Percentiles rank a stretch among this genome's conserved stretches.
phyloP scores from a whole-genome alignment of 2,329 filamentous ascomycete species.

The Decorospora gaudefroyi region DNA sequence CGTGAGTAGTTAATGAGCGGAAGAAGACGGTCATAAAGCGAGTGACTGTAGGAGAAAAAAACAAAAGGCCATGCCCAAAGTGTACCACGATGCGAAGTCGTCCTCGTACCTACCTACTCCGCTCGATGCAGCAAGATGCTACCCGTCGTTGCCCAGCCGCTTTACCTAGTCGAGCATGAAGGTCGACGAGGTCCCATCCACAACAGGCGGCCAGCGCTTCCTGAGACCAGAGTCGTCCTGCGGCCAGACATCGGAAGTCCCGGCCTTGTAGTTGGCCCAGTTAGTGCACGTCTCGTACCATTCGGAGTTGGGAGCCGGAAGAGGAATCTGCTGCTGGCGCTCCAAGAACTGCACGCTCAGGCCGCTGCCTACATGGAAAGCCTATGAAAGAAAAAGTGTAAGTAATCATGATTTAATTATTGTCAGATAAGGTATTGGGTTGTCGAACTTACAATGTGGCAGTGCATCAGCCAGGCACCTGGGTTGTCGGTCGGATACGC shows the following conservation, averaged over 20 bases:
- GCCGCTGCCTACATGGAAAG: conserved; percentile 39
- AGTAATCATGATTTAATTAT: too few relatives aligned
- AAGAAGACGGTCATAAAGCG: conserved; percentile 15
- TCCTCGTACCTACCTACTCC: too few relatives aligned
- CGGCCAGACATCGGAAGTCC: conserved; percentile 32
- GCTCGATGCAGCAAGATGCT: too few relatives aligned
- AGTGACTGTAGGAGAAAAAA: too few relatives aligned
- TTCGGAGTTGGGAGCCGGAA: conserved; percentile 28
- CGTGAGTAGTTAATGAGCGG: conserved; percentile 12
- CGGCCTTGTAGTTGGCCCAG: conserved; percentile 24
- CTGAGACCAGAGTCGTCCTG: conserved; percentile 51
- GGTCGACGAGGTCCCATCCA: neutral
- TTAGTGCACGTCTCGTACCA: conserved; percentile 38
- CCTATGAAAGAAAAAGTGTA: too few relatives aligned
- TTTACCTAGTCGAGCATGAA: too few relatives aligned
- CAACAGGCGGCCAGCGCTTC: conserved; percentile 35
- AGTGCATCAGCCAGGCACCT: conserved; percentile 48
- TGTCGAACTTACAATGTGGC: conserved; percentile 31
- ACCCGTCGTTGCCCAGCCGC: too few relatives aligned
- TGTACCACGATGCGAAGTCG: too few relatives aligned
- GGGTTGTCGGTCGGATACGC: conserved; percentile 58
- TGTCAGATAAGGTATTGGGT: too few relatives aligned
- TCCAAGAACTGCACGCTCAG: conserved; percentile 35
- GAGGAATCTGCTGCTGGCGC: conserved; percentile 26
- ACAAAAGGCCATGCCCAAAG: too few relatives aligned